Evolutionary conservation across 2,329 filamentous ascomycete species (phyloP).

Genomic region (Scedosporium apiospermum): DNA sequence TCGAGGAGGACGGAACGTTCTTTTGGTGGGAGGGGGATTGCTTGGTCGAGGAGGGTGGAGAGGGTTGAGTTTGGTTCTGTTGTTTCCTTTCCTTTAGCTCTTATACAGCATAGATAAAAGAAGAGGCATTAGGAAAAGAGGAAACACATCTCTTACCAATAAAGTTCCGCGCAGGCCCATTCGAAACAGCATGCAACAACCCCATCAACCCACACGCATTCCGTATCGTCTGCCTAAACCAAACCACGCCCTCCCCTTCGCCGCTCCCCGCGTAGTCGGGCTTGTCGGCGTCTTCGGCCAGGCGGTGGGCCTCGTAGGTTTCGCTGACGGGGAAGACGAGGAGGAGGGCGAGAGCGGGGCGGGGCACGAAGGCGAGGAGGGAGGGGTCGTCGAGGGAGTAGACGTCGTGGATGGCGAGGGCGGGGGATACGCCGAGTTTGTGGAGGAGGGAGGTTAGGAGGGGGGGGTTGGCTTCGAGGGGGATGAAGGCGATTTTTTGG

Average conservation of each 20-base stretch:
- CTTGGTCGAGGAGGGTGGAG: conserved; percentile 54
- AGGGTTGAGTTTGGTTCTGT: conserved; percentile 45
- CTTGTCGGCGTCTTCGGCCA: conserved; percentile 58
- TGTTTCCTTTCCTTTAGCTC: not conserved
- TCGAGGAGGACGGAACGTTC: conserved; percentile 69
- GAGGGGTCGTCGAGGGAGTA: conserved; percentile 82
- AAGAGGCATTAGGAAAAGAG: not conserved
- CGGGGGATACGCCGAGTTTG: conserved; percentile 71
- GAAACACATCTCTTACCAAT: conserved; percentile 35
- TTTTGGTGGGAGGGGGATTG: conserved; percentile 57
- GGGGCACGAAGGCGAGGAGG: conserved; percentile 76
- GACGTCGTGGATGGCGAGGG: conserved; percentile 78
- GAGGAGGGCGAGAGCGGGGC: conserved; percentile 78
- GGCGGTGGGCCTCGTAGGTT: conserved; percentile 68
- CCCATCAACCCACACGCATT: conserved; percentile 92
- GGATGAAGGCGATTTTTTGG: conserved; percentile 39
- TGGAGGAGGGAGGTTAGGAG: conserved; percentile 78
- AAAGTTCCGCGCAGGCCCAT: conserved; percentile 58
- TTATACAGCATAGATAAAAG: not conserved
- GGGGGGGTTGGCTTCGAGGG: conserved; percentile 69
- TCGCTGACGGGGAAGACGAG: conserved; percentile 83
- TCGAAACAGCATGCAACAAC: conserved; percentile 70
- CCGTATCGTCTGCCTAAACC: conserved; percentile 91
- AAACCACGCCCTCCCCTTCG: conserved; percentile 65
- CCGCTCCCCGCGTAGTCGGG: conserved; percentile 60